phyloP scores from a whole-genome alignment of 169 alveolate genomes.

The Eimeria necatrix region DNA sequence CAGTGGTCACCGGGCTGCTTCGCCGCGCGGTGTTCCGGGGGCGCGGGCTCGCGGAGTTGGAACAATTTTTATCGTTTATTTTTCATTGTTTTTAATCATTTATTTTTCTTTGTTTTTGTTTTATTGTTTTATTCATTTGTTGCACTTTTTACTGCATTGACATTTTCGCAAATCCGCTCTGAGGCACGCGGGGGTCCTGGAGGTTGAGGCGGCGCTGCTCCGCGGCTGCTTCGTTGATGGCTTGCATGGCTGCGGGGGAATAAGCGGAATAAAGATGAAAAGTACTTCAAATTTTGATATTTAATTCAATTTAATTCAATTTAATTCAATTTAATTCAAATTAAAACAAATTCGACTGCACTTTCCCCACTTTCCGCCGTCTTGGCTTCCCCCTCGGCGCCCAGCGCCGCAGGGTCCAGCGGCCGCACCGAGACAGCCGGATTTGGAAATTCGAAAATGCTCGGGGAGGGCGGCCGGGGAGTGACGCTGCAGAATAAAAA shows the following conservation, averaged over 20 bases:
- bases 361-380: slow-evolving; percentile 10
- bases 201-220: slow-evolving; percentile 56
- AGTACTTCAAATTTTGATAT: not conserved
- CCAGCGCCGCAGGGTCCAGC: slow-evolving; percentile 47
- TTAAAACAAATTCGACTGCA: not conserved
- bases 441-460: slow-evolving; percentile 75
- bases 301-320: not conserved
- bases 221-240: slow-evolving; percentile 70
- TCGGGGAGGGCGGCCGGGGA: slow-evolving; percentile 58
- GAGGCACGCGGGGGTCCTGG: slow-evolving; percentile 54
- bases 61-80: too few relatives aligned
- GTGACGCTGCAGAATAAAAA: slow-evolving; percentile 24
- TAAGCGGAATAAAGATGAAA: too few relatives aligned
- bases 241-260: slow-evolving; percentile 68
- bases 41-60: too few relatives aligned
- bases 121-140: not conserved
- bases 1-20: too few relatives aligned
- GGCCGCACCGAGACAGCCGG: slow-evolving; percentile 66
- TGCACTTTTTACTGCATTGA: slow-evolving; percentile 21
- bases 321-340: not conserved
- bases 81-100: not conserved
- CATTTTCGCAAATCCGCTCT: slow-evolving; percentile 55
- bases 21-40: too few relatives aligned
- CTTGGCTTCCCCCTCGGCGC: slow-evolving; percentile 66
- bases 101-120: not conserved